These are phyloP conservation scores for Catharanthus roseus DNA, from an alignment of 257 asterid genomes.

Conservation along the genomic window DNA sequence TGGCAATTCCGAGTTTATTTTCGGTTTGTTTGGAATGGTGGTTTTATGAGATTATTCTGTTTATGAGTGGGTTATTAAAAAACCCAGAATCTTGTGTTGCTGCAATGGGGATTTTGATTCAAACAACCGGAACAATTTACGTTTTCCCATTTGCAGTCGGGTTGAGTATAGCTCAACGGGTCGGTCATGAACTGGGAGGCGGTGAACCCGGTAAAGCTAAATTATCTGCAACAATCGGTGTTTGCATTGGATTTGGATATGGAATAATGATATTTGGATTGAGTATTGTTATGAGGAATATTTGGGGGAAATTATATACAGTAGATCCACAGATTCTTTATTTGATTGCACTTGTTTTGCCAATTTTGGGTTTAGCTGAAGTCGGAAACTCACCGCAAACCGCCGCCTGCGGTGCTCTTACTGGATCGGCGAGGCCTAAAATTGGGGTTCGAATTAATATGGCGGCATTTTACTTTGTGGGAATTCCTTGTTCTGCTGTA, in stretches of 20 bases:
- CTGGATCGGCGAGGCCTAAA: conserved; percentile 72
- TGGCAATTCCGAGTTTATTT: conserved; percentile 54
- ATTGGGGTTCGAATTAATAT: conserved; percentile 64
- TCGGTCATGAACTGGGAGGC: conserved; percentile 70
- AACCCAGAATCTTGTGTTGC: conserved; percentile 65
- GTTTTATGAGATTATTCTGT: conserved; percentile 68
- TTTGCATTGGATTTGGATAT: conserved; percentile 27
- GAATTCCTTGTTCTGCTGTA: conserved; percentile 58
- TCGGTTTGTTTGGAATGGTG: conserved; percentile 76
- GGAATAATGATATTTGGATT: conserved; percentile 50
- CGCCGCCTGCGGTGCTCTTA: conserved; percentile 70
- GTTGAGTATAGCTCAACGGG: conserved; percentile 64
- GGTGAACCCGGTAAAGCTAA: conserved; percentile 52
- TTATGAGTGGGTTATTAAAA: conserved; percentile 46
- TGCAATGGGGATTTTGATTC: conserved; percentile 73
- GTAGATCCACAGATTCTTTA: conserved; percentile 43
- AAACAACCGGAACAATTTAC: conserved; percentile 57
- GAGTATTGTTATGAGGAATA: conserved; percentile 33
- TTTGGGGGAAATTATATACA: conserved; percentile 63
- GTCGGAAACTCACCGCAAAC: conserved; percentile 75
- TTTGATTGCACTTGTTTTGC: conserved; percentile 46
- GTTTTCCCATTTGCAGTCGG: conserved; percentile 59
- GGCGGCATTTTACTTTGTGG: conserved; percentile 73
- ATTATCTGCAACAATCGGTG: conserved; percentile 44
- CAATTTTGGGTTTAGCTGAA: conserved; percentile 68